Base-by-base conservation (phyloP, 192 early-diverging fungal genomes). In the Globomyces pollinis-pini region DNA sequence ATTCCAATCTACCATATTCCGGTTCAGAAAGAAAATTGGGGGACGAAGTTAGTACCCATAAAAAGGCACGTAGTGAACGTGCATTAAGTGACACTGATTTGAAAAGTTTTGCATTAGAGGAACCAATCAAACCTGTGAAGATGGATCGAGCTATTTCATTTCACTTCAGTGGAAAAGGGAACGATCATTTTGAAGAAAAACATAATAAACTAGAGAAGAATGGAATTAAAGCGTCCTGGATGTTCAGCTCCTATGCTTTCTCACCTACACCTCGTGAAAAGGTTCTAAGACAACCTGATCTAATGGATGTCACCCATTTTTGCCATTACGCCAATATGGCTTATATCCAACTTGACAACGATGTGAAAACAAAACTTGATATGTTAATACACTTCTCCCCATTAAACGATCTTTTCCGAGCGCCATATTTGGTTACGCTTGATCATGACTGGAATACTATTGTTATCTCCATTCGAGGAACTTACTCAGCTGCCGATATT, bases 381-480 rank as follows among this genome's bases (percentile, higher is more conserved):
- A 26, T 42, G 28, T 31, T 57, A 16, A 36, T 57, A 2, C 31
- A 26, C 32, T 31, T 28, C 8, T 57, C 55, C 3, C 5, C 33
- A 15, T 43, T 52, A 8, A 75, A 75, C 32, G 67, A 54, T 16
- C 47, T 75, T n/a, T 75, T 70, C 62, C 16, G 43, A 15, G 55
- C 65, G 3, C 73, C 73, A 1, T 75, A 47, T 50, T 42, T 75
- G 30, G 58, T 75, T 58, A 47, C 52, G 15, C 31, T 60, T 4
- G 73, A 75, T 36, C 70, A 45, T 12, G 67, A 67, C 18, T 60
- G 63, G 32, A 61, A 65, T 16, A 36, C 64, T 2, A 56, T 75
- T 45, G 68, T 75, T n/a, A 57, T 75, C 38, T 66, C 73, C 7
- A 58, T 75, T 26, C 49, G 73, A n/a, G 73, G 73, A 21, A 75